phyloP scores from a whole-genome alignment of 495 filamentous ascomycete species.

The Aspergillus mulundensis region DNA sequence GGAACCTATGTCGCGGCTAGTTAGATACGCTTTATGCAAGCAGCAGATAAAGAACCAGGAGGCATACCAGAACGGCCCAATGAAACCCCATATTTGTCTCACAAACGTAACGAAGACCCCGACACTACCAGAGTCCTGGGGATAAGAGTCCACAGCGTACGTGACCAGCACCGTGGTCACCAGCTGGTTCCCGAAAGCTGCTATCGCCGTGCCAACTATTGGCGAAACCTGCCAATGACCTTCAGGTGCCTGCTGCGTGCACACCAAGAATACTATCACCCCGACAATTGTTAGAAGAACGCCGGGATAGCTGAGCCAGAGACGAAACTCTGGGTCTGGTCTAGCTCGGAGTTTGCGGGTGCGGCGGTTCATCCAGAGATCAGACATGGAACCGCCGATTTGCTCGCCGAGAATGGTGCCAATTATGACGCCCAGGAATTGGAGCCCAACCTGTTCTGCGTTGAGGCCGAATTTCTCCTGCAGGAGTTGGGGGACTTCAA shows the following conservation, averaged over 20 bases:
- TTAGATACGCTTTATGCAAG: background rate
- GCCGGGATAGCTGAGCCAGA: conserved; percentile 53
- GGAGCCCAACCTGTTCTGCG: conserved; percentile 49
- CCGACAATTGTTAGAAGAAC: conserved; percentile 45
- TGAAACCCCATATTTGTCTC: conserved; percentile 52
- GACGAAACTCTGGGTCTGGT: conserved; percentile 40
- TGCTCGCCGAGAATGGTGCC: conserved; percentile 54
- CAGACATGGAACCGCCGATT: conserved; percentile 45
- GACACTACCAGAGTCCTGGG: conserved; percentile 1
- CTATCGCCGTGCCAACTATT: conserved; percentile 47
- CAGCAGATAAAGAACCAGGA: too few relatives aligned
- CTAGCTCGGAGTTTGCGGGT: conserved; percentile 23
- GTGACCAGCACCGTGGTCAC: conserved; percentile 52
- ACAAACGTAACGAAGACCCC: conserved; percentile 28
- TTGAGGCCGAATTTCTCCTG: conserved; percentile 49
- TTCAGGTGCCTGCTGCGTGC: conserved; percentile 31
- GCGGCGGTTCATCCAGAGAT: conserved; percentile 35
- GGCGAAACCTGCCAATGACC: conserved; percentile 44
- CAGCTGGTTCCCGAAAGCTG: conserved; percentile 50
- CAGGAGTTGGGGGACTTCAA: conserved; percentile 51
- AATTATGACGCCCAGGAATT: conserved; percentile 50
- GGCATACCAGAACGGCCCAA: conserved; percentile 52
- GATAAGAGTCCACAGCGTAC: conserved; percentile 49
- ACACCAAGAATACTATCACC: conserved; percentile 42
- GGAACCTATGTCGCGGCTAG: conserved; percentile 23